A percentile compares a stretch with the other conserved stretches of the same genome.
Evolutionary conservation across 129 eudicot species (phyloP).

Genomic region (Flaveria sonorensis): DNA sequence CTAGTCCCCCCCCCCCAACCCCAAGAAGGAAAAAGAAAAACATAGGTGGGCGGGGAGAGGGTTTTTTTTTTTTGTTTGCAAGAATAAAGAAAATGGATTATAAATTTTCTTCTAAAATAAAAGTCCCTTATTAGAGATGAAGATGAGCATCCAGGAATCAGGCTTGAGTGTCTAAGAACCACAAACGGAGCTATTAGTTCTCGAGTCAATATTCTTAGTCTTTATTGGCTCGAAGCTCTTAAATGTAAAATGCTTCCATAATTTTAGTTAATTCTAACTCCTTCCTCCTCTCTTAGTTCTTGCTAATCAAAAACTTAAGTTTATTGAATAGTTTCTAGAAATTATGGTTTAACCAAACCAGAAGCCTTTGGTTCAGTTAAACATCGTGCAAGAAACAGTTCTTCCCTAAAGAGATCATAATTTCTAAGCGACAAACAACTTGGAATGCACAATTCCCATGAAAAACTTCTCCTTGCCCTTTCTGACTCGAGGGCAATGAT

Average conservation of each 20-base stretch:
- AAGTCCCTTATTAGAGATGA: not conserved
- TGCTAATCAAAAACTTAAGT: not conserved
- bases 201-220: too few species aligned
- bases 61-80: not conserved
- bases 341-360: not conserved
- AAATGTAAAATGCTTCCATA: constrained; percentile 8
- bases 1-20: too few species aligned
- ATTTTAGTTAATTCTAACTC: not conserved
- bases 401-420: constrained; percentile 1
- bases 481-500: not conserved
- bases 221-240: too few species aligned
- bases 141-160: not conserved
- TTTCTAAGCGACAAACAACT: not conserved
- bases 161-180: too few species aligned
- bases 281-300: constrained; percentile 5
- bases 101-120: not conserved
- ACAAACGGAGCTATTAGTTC: too few species aligned
- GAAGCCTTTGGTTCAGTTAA: not conserved
- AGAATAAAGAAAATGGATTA: not conserved
- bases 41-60: too few species aligned
- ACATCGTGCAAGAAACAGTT: constrained; percentile 2
- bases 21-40: too few species aligned
- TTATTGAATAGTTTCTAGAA: constrained; percentile 4
- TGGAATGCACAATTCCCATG: constrained; percentile 12
- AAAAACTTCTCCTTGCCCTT: constrained; percentile 1